Evolutionary conservation across 176 grass and related monocot species (phyloP).

Genomic region (Hyparrhenia diplandra): DNA sequence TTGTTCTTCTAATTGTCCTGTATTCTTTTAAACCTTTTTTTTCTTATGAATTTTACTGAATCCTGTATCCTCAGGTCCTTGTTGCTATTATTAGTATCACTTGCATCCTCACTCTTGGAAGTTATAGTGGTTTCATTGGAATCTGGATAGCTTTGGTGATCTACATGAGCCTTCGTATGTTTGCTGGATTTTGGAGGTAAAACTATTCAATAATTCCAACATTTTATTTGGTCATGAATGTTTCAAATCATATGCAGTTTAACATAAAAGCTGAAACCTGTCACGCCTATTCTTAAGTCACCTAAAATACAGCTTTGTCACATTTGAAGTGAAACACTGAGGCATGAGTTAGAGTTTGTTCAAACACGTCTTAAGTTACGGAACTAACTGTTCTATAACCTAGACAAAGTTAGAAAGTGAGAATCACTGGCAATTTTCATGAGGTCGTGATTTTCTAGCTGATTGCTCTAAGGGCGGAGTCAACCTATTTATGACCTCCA

Average conservation of each 20-base stretch:
- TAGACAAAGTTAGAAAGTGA: background rate
- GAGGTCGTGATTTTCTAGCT: background rate
- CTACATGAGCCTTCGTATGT: conserved; percentile 73
- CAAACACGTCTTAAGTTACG: background rate
- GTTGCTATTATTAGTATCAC: conserved; percentile 70
- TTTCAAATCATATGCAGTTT: background rate
- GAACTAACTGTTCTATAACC: background rate
- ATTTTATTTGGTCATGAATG: background rate
- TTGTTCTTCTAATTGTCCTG: background rate
- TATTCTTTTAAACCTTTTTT: background rate
- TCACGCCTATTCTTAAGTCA: background rate
- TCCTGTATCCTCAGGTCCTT: conserved; percentile 38
- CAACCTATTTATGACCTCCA: background rate
- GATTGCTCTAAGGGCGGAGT: background rate
- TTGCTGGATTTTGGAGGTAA: conserved; percentile 87
- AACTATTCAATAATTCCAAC: background rate
- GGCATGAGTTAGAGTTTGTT: background rate
- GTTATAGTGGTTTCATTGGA: conserved; percentile 56
- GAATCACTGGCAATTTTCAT: background rate
- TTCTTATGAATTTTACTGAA: background rate
- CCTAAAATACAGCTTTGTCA: background rate
- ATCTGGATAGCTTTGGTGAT: conserved; percentile 84
- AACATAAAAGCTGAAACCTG: background rate
- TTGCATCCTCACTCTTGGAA: conserved; percentile 49
- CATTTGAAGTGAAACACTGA: background rate